phyloP scores from a whole-genome alignment of 2,329 filamentous ascomycete genomes.

The Chaetoscypha palmicola region DNA sequence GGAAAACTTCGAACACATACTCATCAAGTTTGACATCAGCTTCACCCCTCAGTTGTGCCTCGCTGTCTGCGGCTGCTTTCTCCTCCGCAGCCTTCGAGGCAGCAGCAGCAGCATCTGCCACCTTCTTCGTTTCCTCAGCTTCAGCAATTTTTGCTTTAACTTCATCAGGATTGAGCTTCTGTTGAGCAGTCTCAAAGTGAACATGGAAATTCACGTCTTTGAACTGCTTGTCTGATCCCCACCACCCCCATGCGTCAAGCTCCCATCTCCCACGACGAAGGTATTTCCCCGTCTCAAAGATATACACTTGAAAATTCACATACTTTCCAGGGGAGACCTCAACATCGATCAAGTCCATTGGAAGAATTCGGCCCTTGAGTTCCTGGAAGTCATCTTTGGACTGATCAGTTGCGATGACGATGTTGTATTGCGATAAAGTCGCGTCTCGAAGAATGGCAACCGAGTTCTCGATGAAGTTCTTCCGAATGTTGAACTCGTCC shows the following conservation, averaged over 20 bases:
- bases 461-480: not conserved
- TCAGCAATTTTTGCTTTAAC: not conserved
- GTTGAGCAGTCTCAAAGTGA: not conserved
- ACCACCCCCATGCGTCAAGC: not conserved
- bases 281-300: conserved; percentile 1
- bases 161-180: not conserved
- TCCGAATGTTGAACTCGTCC: conserved; percentile 1
- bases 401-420: not conserved
- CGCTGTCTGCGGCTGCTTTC: not conserved
- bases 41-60: not conserved
- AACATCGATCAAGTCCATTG: not conserved
- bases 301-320: not conserved
- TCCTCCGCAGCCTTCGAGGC: not conserved
- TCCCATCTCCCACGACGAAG: not conserved
- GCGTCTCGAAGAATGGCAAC: not conserved
- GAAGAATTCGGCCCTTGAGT: not conserved
- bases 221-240: not conserved
- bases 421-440: not conserved
- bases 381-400: not conserved
- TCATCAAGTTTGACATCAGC: not conserved
- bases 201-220: not conserved
- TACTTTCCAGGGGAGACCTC: not conserved
- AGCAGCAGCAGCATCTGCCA: not conserved
- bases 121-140: not conserved
- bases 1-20: not conserved